Percentiles rank a stretch among this genome's conserved stretches.
Conservation (phyloP, 2,329 filamentous ascomycete genomes). For the Tolypocladium capitatum region DNA sequence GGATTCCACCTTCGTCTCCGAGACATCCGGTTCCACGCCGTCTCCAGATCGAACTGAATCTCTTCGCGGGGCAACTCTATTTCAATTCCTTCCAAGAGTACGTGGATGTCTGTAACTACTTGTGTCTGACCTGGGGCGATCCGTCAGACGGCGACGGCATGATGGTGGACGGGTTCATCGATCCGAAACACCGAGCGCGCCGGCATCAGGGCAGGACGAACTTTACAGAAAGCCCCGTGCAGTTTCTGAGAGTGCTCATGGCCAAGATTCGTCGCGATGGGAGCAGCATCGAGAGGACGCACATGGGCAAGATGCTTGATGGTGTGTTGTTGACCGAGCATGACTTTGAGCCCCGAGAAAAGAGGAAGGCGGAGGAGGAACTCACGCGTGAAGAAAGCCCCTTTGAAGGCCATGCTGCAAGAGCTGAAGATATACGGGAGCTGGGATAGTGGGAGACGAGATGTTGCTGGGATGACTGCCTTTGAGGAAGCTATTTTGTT, state of each 20-base stretch:
- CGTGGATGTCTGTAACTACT: constrained; percentile 29
- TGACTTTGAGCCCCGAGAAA: constrained; percentile 8
- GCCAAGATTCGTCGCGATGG: constrained; percentile 23
- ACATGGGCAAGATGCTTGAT: constrained; percentile 24
- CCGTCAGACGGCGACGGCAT: constrained; percentile 10
- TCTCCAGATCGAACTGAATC: constrained; percentile 37
- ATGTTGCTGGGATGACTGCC: no score
- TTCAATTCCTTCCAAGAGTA: constrained; percentile 43
- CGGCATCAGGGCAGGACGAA: constrained; percentile 7
- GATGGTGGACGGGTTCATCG: constrained; percentile 20
- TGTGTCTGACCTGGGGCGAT: constrained; percentile 30
- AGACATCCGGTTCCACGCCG: background rate
- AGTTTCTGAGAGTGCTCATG: constrained; percentile 23
- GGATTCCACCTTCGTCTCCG: background rate
- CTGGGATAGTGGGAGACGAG: no score
- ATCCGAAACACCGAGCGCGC: background rate
- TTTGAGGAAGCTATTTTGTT: no score
- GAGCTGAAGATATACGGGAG: background rate
- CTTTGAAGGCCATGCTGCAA: background rate
- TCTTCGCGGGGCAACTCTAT: constrained; percentile 59
- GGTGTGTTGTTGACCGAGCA: constrained; percentile 11
- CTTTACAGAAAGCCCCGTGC: constrained; percentile 20
- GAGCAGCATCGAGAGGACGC: constrained; percentile 25
- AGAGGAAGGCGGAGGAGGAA: background rate
- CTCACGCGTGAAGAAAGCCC: background rate